These are phyloP conservation scores for Lojkania enalia DNA, from an alignment of 2,329 filamentous ascomycete species.

Conservation along the genomic window DNA sequence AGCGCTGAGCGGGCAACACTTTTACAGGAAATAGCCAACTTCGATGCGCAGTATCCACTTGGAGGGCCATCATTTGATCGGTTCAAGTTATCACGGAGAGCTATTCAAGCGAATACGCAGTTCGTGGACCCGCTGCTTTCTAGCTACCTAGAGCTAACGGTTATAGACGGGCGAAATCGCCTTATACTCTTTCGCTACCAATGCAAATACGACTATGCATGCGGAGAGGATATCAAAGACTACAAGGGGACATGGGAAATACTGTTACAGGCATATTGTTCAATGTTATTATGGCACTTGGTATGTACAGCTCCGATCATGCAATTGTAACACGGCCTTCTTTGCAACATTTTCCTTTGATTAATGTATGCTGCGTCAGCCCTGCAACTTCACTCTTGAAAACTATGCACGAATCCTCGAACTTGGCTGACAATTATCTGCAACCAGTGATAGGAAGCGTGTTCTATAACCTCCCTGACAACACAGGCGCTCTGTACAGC, in stretches of 20 bases:
- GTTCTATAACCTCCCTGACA: conserved; percentile 70
- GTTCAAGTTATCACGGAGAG: background rate
- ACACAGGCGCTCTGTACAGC: conserved; percentile 70
- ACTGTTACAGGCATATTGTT: conserved; percentile 68
- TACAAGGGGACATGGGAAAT: conserved; percentile 71
- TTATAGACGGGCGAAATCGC: background rate
- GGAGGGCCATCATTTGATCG: background rate
- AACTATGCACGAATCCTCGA: no score
- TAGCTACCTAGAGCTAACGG: no score
- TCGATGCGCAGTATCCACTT: conserved; percentile 50
- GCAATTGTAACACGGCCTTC: no score
- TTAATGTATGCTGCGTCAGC: no score
- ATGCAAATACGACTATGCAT: conserved; percentile 77
- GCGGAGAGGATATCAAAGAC: conserved; percentile 72
- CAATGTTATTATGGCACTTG: conserved; percentile 66
- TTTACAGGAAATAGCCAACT: conserved; percentile 46
- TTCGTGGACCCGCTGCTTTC: no score
- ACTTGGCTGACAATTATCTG: no score
- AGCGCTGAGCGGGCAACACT: conserved; percentile 43
- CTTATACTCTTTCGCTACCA: conserved; percentile 73
- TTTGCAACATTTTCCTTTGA: no score
- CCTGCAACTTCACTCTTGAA: no score
- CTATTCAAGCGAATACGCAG: background rate
- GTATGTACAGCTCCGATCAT: no score
- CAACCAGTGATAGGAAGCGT: conserved; percentile 77